Evolutionary conservation across 1,139 yeast genomes (phyloP).

Genomic region (Candida sp.): DNA sequence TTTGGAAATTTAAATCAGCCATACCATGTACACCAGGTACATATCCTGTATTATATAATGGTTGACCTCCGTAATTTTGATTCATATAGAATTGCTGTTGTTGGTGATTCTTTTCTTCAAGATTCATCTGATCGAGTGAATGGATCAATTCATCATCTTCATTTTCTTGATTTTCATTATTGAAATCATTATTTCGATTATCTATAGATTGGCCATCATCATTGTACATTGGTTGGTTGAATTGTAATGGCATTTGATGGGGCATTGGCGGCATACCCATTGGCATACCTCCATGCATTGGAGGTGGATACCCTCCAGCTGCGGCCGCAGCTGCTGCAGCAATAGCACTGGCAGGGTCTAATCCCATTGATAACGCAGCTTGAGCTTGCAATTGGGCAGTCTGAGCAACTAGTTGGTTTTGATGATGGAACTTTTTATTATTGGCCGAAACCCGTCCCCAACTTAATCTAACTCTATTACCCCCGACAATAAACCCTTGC

Average conservation of each 20-base stretch:
- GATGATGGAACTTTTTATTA: slow-evolving; percentile 31
- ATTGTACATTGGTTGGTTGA: slow-evolving; percentile 1
- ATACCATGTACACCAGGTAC: not conserved
- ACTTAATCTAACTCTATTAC: slow-evolving; percentile 77
- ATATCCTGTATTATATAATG: not conserved
- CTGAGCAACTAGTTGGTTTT: slow-evolving; percentile 29
- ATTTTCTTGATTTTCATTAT: not conserved
- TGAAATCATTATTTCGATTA: not conserved
- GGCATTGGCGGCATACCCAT: slow-evolving; percentile 10
- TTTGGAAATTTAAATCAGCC: not conserved
- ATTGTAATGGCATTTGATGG: slow-evolving; percentile 4
- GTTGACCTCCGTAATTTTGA: not conserved
- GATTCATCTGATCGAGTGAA: slow-evolving; percentile 1
- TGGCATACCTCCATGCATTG: slow-evolving; percentile 6
- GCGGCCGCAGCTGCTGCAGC: slow-evolving; percentile 24
- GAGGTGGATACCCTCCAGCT: slow-evolving; percentile 17
- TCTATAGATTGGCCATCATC: not conserved
- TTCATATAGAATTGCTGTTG: not conserved
- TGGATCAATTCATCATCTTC: not conserved
- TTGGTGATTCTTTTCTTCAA: not conserved
- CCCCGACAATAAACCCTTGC: slow-evolving; percentile 92
- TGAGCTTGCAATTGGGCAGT: slow-evolving; percentile 36
- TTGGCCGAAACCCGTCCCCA: slow-evolving; percentile 71
- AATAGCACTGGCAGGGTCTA: slow-evolving; percentile 30
- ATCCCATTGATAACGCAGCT: slow-evolving; percentile 33